Conservation (phyloP, 2,329 filamentous ascomycete species). For the Falciphora oryzae region DNA sequence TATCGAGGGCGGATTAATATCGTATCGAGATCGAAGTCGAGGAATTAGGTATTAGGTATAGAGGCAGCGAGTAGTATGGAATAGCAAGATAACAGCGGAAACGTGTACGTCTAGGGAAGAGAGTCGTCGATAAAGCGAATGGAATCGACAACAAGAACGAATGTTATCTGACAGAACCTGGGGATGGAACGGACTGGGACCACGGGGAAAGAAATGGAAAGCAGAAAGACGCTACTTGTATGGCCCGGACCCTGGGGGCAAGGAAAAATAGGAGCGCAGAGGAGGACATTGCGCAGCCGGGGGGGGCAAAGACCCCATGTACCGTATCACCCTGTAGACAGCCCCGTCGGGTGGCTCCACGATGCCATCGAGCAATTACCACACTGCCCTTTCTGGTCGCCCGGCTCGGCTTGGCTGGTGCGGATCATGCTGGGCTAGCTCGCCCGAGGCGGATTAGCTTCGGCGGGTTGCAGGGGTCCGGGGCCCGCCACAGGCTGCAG, state of each 20-base stretch:
- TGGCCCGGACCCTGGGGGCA: not conserved
- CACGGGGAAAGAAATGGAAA: not conserved
- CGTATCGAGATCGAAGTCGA: not conserved
- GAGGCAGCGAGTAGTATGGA: not conserved
- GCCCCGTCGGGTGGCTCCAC: not conserved
- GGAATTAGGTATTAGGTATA: constrained; percentile 2
- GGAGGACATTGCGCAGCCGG: not conserved
- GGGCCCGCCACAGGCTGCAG: not conserved
- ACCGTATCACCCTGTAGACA: not conserved
- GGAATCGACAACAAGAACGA: not conserved
- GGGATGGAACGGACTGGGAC: not conserved
- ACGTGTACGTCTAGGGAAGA: not conserved
- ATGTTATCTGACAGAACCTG: not conserved
- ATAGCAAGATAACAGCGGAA: not conserved
- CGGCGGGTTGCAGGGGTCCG: not conserved
- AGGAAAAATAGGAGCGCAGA: not conserved
- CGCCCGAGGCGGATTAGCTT: not conserved
- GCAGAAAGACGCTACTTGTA: not conserved
- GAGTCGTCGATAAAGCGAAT: not conserved
- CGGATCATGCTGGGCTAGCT: not conserved
- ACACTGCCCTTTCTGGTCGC: not conserved
- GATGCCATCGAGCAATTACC: constrained; percentile 1
- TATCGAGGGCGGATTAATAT: not conserved
- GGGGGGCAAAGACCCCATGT: not conserved
- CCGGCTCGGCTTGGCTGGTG: not conserved